phyloP scores from a whole-genome alignment of 257 asterid species.

The Solanum rostratum region DNA sequence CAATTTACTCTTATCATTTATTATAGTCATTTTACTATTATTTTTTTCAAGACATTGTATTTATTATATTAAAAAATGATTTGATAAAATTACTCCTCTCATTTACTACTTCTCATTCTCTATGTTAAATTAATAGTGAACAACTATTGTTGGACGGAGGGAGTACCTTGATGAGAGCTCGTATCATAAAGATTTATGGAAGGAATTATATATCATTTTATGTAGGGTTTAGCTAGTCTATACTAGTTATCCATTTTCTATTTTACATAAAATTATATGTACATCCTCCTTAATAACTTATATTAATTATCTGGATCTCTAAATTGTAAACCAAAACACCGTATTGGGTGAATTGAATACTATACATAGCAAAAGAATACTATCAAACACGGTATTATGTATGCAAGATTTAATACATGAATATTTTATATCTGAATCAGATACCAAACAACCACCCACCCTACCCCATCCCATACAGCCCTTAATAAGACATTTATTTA shows the following conservation, averaged over 20 bases:
- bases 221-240: too few relatives aligned
- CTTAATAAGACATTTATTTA: neutral
- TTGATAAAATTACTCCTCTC: too few relatives aligned
- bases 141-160: too few relatives aligned
- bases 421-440: neutral
- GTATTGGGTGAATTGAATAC: neutral
- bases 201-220: neutral
- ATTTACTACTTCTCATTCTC: too few relatives aligned
- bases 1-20: too few relatives aligned
- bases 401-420: neutral
- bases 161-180: too few relatives aligned
- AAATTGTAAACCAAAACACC: neutral
- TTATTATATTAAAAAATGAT: too few relatives aligned
- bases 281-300: neutral
- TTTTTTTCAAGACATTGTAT: too few relatives aligned
- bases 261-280: neutral
- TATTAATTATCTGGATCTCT: neutral
- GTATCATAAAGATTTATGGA: neutral
- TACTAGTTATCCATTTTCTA: neutral
- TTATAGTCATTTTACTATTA: too few relatives aligned
- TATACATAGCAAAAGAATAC: neutral
- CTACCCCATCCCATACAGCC: neutral
- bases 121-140: too few relatives aligned
- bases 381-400: neutral
- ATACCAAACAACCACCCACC: neutral